Percentiles rank a stretch among this genome's conserved stretches.
These are phyloP conservation scores for Septoria petroselini DNA, from an alignment of 2,329 filamentous ascomycete species.

Conservation along the genomic window DNA sequence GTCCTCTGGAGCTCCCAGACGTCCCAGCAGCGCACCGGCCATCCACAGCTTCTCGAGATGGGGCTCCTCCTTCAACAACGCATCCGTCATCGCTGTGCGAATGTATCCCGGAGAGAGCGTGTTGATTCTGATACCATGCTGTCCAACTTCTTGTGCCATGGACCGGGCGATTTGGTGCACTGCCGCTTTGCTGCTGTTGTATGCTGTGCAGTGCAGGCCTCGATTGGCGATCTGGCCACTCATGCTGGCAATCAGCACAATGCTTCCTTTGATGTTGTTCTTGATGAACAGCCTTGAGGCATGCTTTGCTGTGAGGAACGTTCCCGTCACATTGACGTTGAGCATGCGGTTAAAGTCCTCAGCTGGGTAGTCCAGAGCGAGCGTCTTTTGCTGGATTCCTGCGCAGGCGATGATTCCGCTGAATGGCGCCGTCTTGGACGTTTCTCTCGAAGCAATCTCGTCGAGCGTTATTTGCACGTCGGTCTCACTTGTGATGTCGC, in stretches of 20 bases:
- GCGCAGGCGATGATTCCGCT: slow-evolving; percentile 40
- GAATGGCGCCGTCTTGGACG: slow-evolving; percentile 63
- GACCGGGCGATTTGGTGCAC: slow-evolving; percentile 53
- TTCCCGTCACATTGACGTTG: slow-evolving; percentile 41
- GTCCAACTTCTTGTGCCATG: slow-evolving; percentile 54
- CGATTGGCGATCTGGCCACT: slow-evolving; percentile 41
- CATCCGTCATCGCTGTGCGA: slow-evolving; percentile 39
- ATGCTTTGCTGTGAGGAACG: slow-evolving; percentile 38
- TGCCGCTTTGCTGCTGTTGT: slow-evolving; percentile 57
- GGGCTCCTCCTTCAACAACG: slow-evolving; percentile 43
- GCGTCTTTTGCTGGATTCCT: slow-evolving; percentile 30
- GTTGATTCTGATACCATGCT: slow-evolving; percentile 37
- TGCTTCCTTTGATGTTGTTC: slow-evolving; percentile 35
- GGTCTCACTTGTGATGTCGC: slow-evolving; percentile 71
- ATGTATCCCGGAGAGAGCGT: slow-evolving; percentile 39
- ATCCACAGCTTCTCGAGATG: slow-evolving; percentile 55
- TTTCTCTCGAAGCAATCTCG: slow-evolving; percentile 63
- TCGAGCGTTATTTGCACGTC: slow-evolving; percentile 51
- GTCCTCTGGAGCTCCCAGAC: slow-evolving; percentile 55
- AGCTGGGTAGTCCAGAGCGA: slow-evolving; percentile 37
- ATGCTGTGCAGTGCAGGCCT: slow-evolving; percentile 48
- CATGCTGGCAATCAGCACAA: slow-evolving; percentile 43
- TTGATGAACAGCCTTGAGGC: slow-evolving; percentile 37
- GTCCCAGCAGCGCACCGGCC: slow-evolving; percentile 53
- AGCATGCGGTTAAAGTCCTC: slow-evolving; percentile 39